phyloP scores from a whole-genome alignment of 1,139 yeast genomes.

The Wickerhamiella pararugosa region DNA sequence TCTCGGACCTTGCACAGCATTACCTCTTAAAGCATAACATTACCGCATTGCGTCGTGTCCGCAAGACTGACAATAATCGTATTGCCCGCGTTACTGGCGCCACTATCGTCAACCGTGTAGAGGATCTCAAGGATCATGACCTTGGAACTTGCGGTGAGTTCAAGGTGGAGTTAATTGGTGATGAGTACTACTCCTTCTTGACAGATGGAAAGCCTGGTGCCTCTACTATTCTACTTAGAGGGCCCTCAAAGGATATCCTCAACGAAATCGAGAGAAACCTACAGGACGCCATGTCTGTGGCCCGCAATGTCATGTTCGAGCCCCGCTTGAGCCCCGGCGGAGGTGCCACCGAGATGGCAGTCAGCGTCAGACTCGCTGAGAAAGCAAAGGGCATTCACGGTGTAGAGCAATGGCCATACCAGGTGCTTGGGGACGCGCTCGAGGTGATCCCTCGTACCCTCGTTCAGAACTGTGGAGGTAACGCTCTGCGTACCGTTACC shows the following conservation, averaged over 20 bases:
- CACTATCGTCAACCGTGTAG: constrained; percentile 87
- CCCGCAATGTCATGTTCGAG: constrained; percentile 88
- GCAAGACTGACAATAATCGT: constrained; percentile 91
- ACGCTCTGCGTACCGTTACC: constrained; percentile 77
- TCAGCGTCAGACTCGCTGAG: constrained; percentile 74
- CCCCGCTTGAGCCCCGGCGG: constrained; percentile 97
- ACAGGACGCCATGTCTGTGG: constrained; percentile 97
- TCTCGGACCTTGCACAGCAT: constrained; percentile 95
- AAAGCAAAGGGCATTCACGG: constrained; percentile 90
- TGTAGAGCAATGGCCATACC: constrained; percentile 96
- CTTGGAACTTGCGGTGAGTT: constrained; percentile 85
- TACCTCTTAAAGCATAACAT: constrained; percentile 87
- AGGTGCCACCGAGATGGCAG: constrained; percentile 99
- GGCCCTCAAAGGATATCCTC: constrained; percentile 92
- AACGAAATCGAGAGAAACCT: constrained; percentile 93
- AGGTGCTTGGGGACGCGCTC: constrained; percentile 96
- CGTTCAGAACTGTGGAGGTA: constrained; percentile 95
- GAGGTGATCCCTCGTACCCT: constrained; percentile 96
- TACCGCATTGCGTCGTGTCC: constrained; percentile 84
- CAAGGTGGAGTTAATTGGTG: constrained; percentile 90
- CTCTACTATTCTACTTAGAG: constrained; percentile 83
- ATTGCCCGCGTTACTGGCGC: constrained; percentile 97
- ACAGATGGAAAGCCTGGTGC: constrained; percentile 57
- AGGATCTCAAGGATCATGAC: constrained; percentile 82
- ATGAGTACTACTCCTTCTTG: constrained; percentile 84